These are phyloP conservation scores for Ascochyta lentis DNA, from an alignment of 2,329 filamentous ascomycete species.

Conservation along the genomic window DNA sequence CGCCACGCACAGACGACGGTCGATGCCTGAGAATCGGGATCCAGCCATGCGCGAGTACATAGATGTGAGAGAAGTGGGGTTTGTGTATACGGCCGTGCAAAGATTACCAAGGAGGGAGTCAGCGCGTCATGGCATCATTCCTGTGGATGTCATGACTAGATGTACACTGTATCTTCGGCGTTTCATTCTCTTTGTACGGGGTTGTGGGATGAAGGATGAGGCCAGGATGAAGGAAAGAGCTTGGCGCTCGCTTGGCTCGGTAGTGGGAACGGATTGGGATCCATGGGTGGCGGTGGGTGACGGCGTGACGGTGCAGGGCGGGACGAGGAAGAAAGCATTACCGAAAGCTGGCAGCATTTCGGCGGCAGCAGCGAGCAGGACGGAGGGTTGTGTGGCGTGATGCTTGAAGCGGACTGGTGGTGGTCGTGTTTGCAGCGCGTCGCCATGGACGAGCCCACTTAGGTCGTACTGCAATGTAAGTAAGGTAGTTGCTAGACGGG, in stretches of 20 bases:
- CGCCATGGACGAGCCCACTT: constrained; percentile 2
- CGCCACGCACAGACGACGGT: constrained; percentile 16
- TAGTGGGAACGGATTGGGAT: constrained; percentile 6
- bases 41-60: not conserved
- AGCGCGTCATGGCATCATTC: constrained; percentile 7
- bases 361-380: constrained; percentile 1
- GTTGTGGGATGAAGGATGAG: constrained; percentile 5
- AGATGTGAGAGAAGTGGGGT: constrained; percentile 7
- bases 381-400: constrained; percentile 8
- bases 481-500: not conserved
- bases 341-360: constrained; percentile 9
- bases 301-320: not conserved
- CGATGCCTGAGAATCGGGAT: constrained; percentile 7
- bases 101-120: not conserved
- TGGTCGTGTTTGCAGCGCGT: not conserved
- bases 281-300: constrained; percentile 1
- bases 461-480: constrained; percentile 4
- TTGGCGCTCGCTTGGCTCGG: constrained; percentile 15
- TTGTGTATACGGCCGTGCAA: constrained; percentile 1
- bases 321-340: constrained; percentile 9
- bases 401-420: not conserved
- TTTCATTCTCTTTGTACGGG: not conserved
- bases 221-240: constrained; percentile 3
- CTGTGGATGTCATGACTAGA: constrained; percentile 1
- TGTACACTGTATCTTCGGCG: not conserved